These are phyloP conservation scores for Keqinozyma sinolaborantium DNA, from an alignment of 1,139 yeast species.

Conservation along the genomic window DNA sequence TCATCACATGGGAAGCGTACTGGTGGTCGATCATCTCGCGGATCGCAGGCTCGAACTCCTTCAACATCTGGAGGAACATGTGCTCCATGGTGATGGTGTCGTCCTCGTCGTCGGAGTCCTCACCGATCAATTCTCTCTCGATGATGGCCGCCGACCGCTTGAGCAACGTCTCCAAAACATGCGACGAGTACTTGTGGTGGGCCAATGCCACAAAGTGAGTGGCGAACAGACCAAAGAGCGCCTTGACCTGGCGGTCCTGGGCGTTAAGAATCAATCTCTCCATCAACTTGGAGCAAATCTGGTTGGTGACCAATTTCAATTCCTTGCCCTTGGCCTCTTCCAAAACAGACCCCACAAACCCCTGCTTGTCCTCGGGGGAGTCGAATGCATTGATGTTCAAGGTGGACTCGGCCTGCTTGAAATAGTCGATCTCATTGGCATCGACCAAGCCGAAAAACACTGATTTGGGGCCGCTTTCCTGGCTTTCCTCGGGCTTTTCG, in stretches of 20 bases:
- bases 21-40: constrained; percentile 63
- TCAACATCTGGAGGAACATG: constrained; percentile 58
- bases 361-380: constrained; percentile 64
- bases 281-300: constrained; percentile 87
- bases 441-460: constrained; percentile 84
- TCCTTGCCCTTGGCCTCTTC: constrained; percentile 91
- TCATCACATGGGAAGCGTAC: constrained; percentile 84
- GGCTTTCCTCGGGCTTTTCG: constrained; percentile 5
- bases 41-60: constrained; percentile 63
- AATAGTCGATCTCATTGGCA: constrained; percentile 79
- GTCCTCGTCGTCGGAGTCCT: constrained; percentile 31
- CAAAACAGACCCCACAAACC: constrained; percentile 71
- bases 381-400: constrained; percentile 79
- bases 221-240: constrained; percentile 60
- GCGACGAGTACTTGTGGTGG: constrained; percentile 89
- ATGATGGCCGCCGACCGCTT: constrained; percentile 73
- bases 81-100: constrained; percentile 50
- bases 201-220: constrained; percentile 76
- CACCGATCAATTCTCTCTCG: constrained; percentile 57
- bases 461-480: constrained; percentile 8
- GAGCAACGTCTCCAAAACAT: constrained; percentile 83
- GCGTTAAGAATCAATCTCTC: constrained; percentile 79
- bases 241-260: constrained; percentile 59
- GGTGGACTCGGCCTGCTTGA: constrained; percentile 88
- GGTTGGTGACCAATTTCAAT: constrained; percentile 87